These are phyloP conservation scores for Erysimum cheiri DNA, from an alignment of 441 rosid species.

Conservation along the genomic window DNA sequence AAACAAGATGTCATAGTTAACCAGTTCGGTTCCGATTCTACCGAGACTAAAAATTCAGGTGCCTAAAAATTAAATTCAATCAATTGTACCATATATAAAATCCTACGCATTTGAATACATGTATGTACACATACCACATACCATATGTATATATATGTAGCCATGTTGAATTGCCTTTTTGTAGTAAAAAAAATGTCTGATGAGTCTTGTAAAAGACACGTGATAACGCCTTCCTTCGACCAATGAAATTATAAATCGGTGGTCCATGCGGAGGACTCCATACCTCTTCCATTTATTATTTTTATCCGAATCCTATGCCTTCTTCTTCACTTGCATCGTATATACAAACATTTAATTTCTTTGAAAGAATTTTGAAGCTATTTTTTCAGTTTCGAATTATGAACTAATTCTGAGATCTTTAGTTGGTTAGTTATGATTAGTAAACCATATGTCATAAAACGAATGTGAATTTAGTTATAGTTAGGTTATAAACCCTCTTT, in stretches of 20 bases:
- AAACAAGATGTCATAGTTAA: not conserved
- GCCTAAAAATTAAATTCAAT: constrained; percentile 10
- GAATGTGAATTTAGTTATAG: not conserved
- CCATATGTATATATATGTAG: too few species aligned
- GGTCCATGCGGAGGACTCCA: constrained; percentile 32
- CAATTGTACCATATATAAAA: not conserved
- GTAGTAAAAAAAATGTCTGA: not conserved
- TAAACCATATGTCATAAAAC: not conserved
- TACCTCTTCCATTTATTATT: constrained; percentile 32
- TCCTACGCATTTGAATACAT: too few species aligned
- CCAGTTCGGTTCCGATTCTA: not conserved
- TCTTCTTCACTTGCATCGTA: not conserved
- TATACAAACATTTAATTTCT: not conserved
- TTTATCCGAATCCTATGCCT: constrained; percentile 41
- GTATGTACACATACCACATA: too few species aligned
- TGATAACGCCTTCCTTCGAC: constrained; percentile 15
- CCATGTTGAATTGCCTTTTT: not conserved
- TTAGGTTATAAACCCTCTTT: not conserved
- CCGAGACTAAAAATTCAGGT: constrained; percentile 8
- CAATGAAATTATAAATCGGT: constrained; percentile 36
- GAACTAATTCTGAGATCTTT: not conserved
- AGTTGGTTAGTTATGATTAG: not conserved
- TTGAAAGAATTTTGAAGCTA: not conserved
- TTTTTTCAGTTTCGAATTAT: not conserved
- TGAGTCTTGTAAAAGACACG: constrained; percentile 29